Evolutionary conservation across 495 filamentous ascomycete genomes (phyloP), one percentile per base, ranked within the genome.

Genomic region (Elaphomyces granulatus): DNA sequence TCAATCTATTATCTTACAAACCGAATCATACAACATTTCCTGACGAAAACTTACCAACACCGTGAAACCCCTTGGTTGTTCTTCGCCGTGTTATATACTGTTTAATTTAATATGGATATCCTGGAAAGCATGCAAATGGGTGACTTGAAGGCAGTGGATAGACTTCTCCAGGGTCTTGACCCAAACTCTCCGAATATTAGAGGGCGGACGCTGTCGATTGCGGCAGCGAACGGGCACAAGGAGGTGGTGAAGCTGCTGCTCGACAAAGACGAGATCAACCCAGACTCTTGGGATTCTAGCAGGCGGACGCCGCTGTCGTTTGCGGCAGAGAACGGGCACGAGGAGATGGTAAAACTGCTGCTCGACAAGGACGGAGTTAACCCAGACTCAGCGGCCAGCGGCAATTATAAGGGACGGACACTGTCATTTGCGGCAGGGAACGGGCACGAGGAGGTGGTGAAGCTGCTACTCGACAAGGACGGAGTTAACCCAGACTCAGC

Each of bases 241-340:
- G 41, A n/a, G 32, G 37, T 41, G 35, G 48, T 49, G 31, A 45
- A 50, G 41, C 36, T 54, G n/a, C 42, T 53, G 32, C 43, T 50
- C 0, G 37, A 2, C 3, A 40, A 36, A 3, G 36, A 26, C 8
- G 20, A 37, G 4, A 23, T 52, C 7, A 20, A 48, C 15, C 3
- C 36, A 6, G 42, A 45, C 18, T 38, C 23, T 16, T 42, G 30
- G 20, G 34, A 44, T 34, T 9, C 34, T 8, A 33, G 20, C 2
- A 54, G 45, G 19, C 36, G 36, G 28, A 48, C 49, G n/a, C 40
- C 52, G 15, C 35, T 46, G 17, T 43, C 44, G 16, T 37, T 26
- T 33, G 44, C 44, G 15, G 44, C 28, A 20, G 44, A 17, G 14
- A 43, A 32, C 17, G 40, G 40, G 33, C 45, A 46, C 41, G 38